A percentile compares a stretch with the other conserved stretches of the same genome.
These are phyloP conservation scores for Gautieria morchelliformis DNA, from an alignment of 768 basidiomycete species.

Conservation along the genomic window DNA sequence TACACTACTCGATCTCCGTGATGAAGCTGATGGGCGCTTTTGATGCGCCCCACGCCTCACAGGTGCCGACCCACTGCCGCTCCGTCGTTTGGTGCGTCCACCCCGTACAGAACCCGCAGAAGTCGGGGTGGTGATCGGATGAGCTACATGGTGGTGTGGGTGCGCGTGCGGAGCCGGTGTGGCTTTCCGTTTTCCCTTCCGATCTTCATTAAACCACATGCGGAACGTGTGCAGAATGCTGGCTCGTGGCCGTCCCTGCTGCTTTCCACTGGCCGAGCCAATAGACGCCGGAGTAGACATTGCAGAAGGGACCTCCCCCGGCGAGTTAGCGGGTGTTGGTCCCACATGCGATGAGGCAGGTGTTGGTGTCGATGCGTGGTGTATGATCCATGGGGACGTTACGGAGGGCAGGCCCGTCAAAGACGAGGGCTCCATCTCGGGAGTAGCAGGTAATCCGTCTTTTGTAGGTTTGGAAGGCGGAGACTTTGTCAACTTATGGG, in stretches of 20 bases:
- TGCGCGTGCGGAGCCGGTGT: constrained; percentile 1
- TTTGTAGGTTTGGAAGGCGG: constrained; percentile 51
- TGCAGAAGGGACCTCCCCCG: constrained; percentile 41
- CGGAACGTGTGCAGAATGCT: constrained; percentile 80
- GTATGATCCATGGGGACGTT: constrained; percentile 68
- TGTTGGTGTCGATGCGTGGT: constrained; percentile 31
- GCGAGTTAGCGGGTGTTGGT: constrained; percentile 43
- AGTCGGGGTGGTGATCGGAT: constrained; percentile 14
- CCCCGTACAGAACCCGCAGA: constrained; percentile 22
- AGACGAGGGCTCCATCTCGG: constrained; percentile 31
- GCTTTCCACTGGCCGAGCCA: constrained; percentile 21
- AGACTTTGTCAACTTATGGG: constrained; percentile 52
- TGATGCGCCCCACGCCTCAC: constrained; percentile 30
- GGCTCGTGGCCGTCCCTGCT: constrained; percentile 48
- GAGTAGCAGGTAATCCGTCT: constrained; percentile 39
- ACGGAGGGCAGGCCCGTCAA: constrained; percentile 21
- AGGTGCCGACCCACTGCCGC: constrained; percentile 27
- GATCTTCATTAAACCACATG: constrained; percentile 88
- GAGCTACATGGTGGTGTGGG: constrained; percentile 9
- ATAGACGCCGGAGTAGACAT: constrained; percentile 31
- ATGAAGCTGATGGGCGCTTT: constrained; percentile 66
- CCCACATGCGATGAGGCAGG: constrained; percentile 26
- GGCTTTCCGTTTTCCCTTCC: constrained; percentile 75
- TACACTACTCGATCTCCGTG: constrained; percentile 83
- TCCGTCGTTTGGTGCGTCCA: constrained; percentile 38